A percentile compares a stretch with the other conserved stretches of the same genome.
Conservation (phyloP, 768 basidiomycete species). For the Lyophyllum decastes region DNA sequence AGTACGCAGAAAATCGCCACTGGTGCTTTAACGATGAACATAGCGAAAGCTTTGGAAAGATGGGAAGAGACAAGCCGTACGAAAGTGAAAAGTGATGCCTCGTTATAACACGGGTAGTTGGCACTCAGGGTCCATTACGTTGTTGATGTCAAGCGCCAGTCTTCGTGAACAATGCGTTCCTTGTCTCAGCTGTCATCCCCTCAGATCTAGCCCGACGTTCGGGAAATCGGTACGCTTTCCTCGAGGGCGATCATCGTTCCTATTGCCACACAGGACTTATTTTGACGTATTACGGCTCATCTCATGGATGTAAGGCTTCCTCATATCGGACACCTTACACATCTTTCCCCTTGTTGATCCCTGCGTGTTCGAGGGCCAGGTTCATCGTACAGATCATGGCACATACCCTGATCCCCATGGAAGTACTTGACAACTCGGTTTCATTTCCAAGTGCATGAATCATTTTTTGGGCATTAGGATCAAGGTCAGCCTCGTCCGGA, state of each 20-base stretch:
- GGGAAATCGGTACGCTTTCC: neutral
- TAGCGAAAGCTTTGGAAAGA: neutral
- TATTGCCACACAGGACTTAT: neutral
- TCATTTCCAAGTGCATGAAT: neutral
- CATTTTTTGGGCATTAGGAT: neutral
- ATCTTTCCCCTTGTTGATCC: neutral
- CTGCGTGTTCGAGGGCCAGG: neutral
- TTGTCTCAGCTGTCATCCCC: neutral
- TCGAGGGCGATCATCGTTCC: neutral
- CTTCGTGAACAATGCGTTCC: neutral
- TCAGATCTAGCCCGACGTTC: neutral
- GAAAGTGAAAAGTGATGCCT: neutral
- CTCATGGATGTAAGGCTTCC: too few species aligned
- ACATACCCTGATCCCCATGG: neutral
- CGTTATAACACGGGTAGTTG: neutral
- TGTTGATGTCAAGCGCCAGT: neutral
- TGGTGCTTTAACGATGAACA: neutral
- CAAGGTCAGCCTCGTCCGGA: neutral
- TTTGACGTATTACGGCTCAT: neutral
- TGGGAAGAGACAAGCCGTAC: neutral
- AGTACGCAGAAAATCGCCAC: neutral
- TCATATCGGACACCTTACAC: neutral
- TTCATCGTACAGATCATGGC: neutral
- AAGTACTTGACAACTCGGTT: neutral
- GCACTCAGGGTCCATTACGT: neutral